Percentiles rank a stretch among this genome's conserved stretches.
Conservation (phyloP, 257 asterid genomes). For the Coffea canephora region DNA sequence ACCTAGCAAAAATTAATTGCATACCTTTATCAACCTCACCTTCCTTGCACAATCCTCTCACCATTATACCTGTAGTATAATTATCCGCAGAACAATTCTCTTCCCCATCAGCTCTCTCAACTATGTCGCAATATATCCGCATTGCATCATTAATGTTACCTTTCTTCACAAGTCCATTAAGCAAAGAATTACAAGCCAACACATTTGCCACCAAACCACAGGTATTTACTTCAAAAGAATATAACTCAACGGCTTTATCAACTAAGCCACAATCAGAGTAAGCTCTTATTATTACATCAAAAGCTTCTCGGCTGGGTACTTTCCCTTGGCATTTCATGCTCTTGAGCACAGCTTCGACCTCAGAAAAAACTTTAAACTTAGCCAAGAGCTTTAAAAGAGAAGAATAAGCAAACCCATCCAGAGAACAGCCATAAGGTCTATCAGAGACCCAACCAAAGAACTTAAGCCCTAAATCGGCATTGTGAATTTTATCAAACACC, state of each 20-base stretch:
- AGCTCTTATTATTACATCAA: slow-evolving; percentile 52
- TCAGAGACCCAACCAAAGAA: slow-evolving; percentile 61
- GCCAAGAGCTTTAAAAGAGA: slow-evolving; percentile 83
- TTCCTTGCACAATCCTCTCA: slow-evolving; percentile 68
- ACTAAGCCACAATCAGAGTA: slow-evolving; percentile 53
- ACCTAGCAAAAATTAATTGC: slow-evolving; percentile 66
- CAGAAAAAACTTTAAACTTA: slow-evolving; percentile 49
- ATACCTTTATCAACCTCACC: slow-evolving; percentile 71
- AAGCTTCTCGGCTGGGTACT: slow-evolving; percentile 66
- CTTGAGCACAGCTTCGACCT: slow-evolving; percentile 48
- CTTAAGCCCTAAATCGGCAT: slow-evolving; percentile 63
- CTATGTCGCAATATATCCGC: slow-evolving; percentile 56
- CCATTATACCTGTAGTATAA: slow-evolving; percentile 76
- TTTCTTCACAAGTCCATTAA: slow-evolving; percentile 59
- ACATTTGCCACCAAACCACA: slow-evolving; percentile 46
- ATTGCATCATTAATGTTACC: slow-evolving; percentile 52
- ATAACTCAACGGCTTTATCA: slow-evolving; percentile 60
- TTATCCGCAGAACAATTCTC: slow-evolving; percentile 50
- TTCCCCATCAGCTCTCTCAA: slow-evolving; percentile 37
- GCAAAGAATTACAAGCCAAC: slow-evolving; percentile 74
- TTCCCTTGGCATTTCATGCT: slow-evolving; percentile 57
- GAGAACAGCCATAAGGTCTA: slow-evolving; percentile 41
- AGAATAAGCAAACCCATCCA: slow-evolving; percentile 74
- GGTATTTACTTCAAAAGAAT: slow-evolving; percentile 42
- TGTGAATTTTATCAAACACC: slow-evolving; percentile 85